phyloP scores from a whole-genome alignment of 1,284 basidiomycete genomes.

The Ganoderma meredithae region DNA sequence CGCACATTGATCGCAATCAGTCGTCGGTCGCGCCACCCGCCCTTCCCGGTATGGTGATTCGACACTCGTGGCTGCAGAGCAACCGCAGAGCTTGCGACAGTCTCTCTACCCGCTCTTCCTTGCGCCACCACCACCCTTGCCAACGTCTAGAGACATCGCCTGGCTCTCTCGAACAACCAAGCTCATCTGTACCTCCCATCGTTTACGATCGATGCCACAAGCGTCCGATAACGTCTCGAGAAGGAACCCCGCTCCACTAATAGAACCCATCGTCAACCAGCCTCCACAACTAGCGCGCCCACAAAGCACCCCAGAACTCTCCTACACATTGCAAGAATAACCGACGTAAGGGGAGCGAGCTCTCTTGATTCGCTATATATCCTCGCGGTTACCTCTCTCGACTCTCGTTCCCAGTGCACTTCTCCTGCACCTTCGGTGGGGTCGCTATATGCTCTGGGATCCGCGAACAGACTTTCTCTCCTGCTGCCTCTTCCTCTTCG shows the following conservation, averaged over 20 bases:
- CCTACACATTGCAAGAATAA: background rate
- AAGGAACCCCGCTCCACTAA: slow-evolving; percentile 29
- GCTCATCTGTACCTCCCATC: background rate
- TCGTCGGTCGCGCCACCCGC: background rate
- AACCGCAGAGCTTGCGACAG: background rate
- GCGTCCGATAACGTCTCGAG: slow-evolving; percentile 29
- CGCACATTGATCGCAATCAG: background rate
- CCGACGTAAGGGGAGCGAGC: background rate
- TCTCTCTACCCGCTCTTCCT: background rate
- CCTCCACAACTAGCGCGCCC: slow-evolving; percentile 4
- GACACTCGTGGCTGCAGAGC: background rate
- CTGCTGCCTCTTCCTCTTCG: background rate
- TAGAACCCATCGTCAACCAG: background rate
- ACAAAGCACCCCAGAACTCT: slow-evolving; percentile 18
- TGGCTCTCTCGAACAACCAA: background rate
- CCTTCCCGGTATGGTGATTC: background rate
- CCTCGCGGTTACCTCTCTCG: background rate
- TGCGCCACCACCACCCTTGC: background rate
- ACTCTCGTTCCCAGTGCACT: background rate
- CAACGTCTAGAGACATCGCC: background rate
- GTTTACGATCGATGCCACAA: slow-evolving; percentile 13
- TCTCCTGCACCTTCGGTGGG: background rate
- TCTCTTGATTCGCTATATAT: slow-evolving; percentile 8
- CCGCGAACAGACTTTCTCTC: background rate
- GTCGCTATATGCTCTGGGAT: slow-evolving; percentile 1